phyloP scores from a whole-genome alignment of 441 rosid species.

The Populus trichocarpa region DNA sequence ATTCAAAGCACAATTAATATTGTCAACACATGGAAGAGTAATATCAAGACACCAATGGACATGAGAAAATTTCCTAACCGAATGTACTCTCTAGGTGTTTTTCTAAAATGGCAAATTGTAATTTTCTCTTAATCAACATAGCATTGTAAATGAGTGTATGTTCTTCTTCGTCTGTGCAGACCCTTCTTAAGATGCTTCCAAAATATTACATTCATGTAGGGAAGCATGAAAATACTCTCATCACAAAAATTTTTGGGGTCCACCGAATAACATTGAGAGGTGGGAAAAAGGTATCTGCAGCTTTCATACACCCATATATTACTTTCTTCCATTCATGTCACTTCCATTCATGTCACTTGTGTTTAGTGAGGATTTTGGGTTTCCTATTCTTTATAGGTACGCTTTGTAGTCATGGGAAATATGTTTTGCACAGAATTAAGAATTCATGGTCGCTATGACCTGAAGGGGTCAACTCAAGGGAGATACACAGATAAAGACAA shows the following conservation, averaged over 20 bases:
- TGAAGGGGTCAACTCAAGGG: constrained; percentile 89
- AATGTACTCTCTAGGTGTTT: background rate
- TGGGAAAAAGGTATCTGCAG: constrained; percentile 66
- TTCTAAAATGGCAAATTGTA: background rate
- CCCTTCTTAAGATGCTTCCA: constrained; percentile 81
- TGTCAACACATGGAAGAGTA: background rate
- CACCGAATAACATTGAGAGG: constrained; percentile 75
- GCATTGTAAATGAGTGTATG: background rate
- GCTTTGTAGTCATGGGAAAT: constrained; percentile 98
- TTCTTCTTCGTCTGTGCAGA: constrained; percentile 40
- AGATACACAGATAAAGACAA: constrained; percentile 69
- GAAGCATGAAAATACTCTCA: constrained; percentile 82
- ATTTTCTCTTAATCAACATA: background rate
- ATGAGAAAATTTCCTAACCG: too few relatives aligned
- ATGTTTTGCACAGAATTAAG: constrained; percentile 97
- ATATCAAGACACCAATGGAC: background rate
- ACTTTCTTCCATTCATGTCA: too few relatives aligned
- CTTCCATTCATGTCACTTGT: constrained; percentile 8
- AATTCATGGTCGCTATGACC: constrained; percentile 89
- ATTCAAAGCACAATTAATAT: background rate
- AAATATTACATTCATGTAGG: constrained; percentile 72
- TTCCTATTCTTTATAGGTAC: constrained; percentile 50
- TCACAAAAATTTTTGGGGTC: constrained; percentile 88
- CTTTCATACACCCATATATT: constrained; percentile 3
- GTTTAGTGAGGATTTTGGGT: constrained; percentile 6